These are phyloP conservation scores for Endoconidiophora laricicola DNA, from an alignment of 2,329 filamentous ascomycete species.

Conservation along the genomic window DNA sequence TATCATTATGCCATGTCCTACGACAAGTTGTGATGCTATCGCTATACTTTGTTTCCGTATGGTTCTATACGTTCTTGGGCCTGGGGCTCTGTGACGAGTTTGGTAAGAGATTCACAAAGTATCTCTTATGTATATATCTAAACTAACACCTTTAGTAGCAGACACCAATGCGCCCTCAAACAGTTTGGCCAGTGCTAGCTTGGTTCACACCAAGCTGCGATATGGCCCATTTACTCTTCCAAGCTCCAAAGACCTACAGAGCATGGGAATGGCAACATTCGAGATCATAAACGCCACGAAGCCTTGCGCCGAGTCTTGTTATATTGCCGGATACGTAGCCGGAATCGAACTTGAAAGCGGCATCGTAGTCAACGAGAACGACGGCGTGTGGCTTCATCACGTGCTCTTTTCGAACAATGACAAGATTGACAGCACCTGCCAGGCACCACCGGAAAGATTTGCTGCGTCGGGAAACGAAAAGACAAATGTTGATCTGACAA, in stretches of 20 bases:
- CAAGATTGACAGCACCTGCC: neutral
- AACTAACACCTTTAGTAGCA: no score
- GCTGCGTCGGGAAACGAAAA: slow-evolving; percentile 17
- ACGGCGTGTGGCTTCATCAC: slow-evolving; percentile 19
- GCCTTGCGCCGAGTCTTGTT: slow-evolving; percentile 16
- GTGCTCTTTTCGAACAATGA: no score
- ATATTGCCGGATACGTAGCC: slow-evolving; percentile 17
- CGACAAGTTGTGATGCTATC: no score
- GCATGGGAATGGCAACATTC: slow-evolving; percentile 14
- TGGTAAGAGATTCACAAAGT: no score
- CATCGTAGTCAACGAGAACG: slow-evolving; percentile 19
- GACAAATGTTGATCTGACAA: slow-evolving; percentile 13
- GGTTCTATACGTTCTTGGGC: no score
- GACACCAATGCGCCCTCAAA: no score
- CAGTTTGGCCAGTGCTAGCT: no score
- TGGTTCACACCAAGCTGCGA: no score
- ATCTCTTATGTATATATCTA: no score
- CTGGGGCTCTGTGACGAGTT: no score
- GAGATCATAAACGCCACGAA: slow-evolving; percentile 3
- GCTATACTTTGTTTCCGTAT: no score
- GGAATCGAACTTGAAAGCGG: slow-evolving; percentile 19
- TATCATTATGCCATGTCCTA: no score
- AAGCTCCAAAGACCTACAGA: slow-evolving; percentile 8
- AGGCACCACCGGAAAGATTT: slow-evolving; percentile 2
- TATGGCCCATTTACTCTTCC: slow-evolving; percentile 16